Evolutionary conservation across 106 monocot genomes (phyloP), one percentile per base, ranked within the genome.

Genomic region (Vanilla planifolia): DNA sequence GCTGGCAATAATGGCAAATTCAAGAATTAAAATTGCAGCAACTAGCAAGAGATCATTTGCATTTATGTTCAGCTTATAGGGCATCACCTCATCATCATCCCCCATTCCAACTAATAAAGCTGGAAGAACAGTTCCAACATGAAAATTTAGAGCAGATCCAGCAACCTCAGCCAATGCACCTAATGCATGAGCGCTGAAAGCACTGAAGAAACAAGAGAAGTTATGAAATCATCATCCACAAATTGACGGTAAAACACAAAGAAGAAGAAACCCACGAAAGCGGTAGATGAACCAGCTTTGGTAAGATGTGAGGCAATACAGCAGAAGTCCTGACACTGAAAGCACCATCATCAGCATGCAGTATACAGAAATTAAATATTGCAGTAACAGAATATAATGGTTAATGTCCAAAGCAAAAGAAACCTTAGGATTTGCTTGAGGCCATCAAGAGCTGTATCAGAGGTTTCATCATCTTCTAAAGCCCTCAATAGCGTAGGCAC

Each of bases 161-260:
- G 91, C 91, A 75, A 98, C 91, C 68, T 98, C 98, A 28, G 98
- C 98, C 66, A 98, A 77, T 24, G 98, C 98, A 73, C 98, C 98
- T 48, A 92, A 69, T 55, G 98, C 98, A 79, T 98, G 98, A 4
- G 98, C 98, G 71, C 84, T 92, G 42, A 92, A 98, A 40, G 92
- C 84, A 79, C 91, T 98, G 58, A 10, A 69, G 14, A 21, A 75
- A 57, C 17, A 62, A 63, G 32, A 55, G 39, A 51, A 16, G 43
- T 30, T 37, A 64, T 15, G 6, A 27, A 24, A 40, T 36, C 40
- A 25, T 19, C 2, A 8, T 16, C 15, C 16, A 3, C 2, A 32
- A 51, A 24, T 26, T 50, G 27, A 39, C 24, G 5, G 33, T 10
- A 6, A 51, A 46, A 66, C 33, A n/a, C 35, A 28, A 25, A 65